Conservation (phyloP, 1,284 basidiomycete genomes). For the Golubevia pallescens region DNA sequence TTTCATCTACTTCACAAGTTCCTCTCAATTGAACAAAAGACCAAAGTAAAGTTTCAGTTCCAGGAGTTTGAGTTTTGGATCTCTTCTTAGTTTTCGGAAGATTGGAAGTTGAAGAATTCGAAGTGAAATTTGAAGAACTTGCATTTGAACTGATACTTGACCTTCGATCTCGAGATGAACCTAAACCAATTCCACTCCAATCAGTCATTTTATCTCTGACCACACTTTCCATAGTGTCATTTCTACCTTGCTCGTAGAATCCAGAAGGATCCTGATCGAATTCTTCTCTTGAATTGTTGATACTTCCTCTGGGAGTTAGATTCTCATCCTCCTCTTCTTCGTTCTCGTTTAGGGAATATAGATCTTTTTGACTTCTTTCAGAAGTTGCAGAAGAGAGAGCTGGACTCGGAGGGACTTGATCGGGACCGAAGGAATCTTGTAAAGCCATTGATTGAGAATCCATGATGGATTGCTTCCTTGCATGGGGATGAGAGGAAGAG, state of each 20-base stretch:
- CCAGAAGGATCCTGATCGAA: background rate
- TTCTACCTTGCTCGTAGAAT: constrained; percentile 35
- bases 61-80: constrained; percentile 12
- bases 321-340: background rate
- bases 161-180: background rate
- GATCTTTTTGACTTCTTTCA: background rate
- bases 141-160: background rate
- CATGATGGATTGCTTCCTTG: background rate
- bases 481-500: background rate
- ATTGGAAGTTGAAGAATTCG: background rate
- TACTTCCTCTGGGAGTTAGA: background rate
- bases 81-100: background rate
- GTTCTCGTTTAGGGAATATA: background rate
- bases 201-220: constrained; percentile 46
- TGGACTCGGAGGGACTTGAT: background rate
- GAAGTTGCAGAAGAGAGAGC: background rate
- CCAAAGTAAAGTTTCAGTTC: constrained; percentile 50
- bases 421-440: background rate
- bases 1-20: constrained; percentile 51
- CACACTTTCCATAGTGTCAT: constrained; percentile 49
- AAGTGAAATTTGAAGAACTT: background rate
- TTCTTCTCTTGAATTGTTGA: background rate
- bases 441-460: background rate
- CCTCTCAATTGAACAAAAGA: constrained; percentile 58
- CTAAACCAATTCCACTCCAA: constrained; percentile 17